phyloP scores from a whole-genome alignment of 345 rosid genomes.

The Gossypium australe region DNA sequence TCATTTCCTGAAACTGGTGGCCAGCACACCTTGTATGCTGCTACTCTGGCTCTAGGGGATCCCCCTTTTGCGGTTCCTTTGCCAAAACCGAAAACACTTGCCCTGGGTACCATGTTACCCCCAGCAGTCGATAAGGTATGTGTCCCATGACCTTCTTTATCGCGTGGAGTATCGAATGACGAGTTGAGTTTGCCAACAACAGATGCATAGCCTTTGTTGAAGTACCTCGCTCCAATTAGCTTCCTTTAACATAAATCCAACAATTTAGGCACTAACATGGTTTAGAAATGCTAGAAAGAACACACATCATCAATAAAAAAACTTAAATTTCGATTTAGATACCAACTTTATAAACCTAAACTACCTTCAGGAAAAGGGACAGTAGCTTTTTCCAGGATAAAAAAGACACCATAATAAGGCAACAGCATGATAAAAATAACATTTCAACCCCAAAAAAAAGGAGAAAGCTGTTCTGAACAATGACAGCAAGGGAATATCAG shows the following conservation, averaged over 20 bases:
- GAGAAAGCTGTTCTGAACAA: not conserved
- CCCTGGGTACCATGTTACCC: constrained; percentile 50
- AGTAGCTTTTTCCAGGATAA: not conserved
- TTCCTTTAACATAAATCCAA: constrained; percentile 39
- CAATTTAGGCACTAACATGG: not conserved
- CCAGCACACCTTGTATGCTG: constrained; percentile 91
- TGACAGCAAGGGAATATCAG: constrained; percentile 4
- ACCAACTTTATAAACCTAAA: not conserved
- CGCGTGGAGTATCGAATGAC: constrained; percentile 57
- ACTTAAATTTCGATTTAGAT: not conserved
- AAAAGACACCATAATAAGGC: constrained; percentile 8
- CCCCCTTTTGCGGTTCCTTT: constrained; percentile 83
- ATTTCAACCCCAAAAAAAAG: not conserved
- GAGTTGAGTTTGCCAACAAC: constrained; percentile 44
- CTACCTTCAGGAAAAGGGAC: not conserved
- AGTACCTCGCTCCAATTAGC: constrained; percentile 61
- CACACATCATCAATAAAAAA: not conserved
- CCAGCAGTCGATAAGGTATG: constrained; percentile 91
- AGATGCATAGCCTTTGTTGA: constrained; percentile 45
- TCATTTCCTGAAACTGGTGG: constrained; percentile 34
- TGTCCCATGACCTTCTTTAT: constrained; percentile 74
- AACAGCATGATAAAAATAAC: constrained; percentile 5
- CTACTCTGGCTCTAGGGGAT: constrained; percentile 72
- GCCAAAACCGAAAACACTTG: constrained; percentile 48
- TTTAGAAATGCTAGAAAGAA: not conserved